Percentiles rank a stretch among this genome's conserved stretches.
Conservation (phyloP, 2,329 filamentous ascomycete species). For the Claviceps quebecensis region DNA sequence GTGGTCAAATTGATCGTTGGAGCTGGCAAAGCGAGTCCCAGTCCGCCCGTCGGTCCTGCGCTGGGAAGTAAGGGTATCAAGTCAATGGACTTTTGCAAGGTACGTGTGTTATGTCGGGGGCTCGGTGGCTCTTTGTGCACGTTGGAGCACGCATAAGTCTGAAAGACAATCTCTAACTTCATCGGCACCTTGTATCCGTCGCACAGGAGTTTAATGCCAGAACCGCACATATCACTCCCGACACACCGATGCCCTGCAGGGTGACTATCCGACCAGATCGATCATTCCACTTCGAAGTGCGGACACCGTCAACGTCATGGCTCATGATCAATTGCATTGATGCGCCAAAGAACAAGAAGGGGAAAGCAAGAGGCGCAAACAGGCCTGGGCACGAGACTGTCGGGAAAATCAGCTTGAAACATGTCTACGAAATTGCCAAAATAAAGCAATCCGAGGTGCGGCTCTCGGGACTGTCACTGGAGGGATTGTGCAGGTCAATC, state of each 20-base stretch:
- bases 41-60: conserved; percentile 89
- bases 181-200: not conserved
- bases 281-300: conserved; percentile 82
- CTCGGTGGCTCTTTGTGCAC: not conserved
- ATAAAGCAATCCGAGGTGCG: conserved; percentile 76
- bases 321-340: conserved; percentile 74
- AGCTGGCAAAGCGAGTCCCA: conserved; percentile 86
- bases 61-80: conserved; percentile 96
- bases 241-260: conserved; percentile 79
- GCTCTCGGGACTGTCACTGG: conserved; percentile 54
- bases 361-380: conserved; percentile 62
- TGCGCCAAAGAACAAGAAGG: conserved; percentile 56
- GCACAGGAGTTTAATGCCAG: conserved; percentile 88
- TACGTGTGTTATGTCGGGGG: conserved; percentile 20
- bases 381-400: conserved; percentile 64
- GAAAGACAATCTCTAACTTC: conserved; percentile 7
- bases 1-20: conserved; percentile 97
- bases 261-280: conserved; percentile 88
- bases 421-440: conserved; percentile 93
- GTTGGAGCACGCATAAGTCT: not conserved
- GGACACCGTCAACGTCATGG: conserved; percentile 88
- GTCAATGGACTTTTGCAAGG: conserved; percentile 99
- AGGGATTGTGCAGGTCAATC: conserved; percentile 59
- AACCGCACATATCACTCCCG: conserved; percentile 68
- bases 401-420: conserved; percentile 83